These are phyloP conservation scores for Colletotrichum sidae DNA, from an alignment of 2,329 filamentous ascomycete genomes.

Conservation along the genomic window DNA sequence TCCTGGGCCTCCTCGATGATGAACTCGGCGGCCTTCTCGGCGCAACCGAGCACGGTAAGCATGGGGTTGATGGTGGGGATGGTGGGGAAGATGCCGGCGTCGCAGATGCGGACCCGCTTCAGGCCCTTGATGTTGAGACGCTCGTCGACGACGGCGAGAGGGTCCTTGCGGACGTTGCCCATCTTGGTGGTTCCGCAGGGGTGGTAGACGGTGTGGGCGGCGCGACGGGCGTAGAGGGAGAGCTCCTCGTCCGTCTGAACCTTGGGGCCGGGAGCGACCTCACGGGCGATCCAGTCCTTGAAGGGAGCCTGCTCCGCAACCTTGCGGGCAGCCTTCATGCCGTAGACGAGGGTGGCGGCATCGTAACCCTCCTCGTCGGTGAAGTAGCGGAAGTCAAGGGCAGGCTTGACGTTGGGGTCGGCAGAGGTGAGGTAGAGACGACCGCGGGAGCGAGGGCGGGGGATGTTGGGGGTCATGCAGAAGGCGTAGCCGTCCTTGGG, in stretches of 20 bases:
- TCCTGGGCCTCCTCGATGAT: conserved; percentile 73
- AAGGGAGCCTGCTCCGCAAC: conserved; percentile 82
- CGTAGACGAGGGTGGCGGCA: conserved; percentile 82
- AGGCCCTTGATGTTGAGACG: conserved; percentile 52
- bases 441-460: conserved; percentile 82
- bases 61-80: conserved; percentile 92
- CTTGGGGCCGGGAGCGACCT: conserved; percentile 81
- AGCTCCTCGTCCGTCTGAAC: conserved; percentile 83
- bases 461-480: conserved; percentile 95
- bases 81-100: conserved; percentile 82
- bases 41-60: conserved; percentile 87
- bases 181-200: conserved; percentile 46
- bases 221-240: conserved; percentile 82
- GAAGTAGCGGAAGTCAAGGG: conserved; percentile 90
- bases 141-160: conserved; percentile 70
- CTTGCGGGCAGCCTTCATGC: conserved; percentile 81
- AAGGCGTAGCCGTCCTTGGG: conserved; percentile 81
- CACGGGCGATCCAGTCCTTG: conserved; percentile 84
- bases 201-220: conserved; percentile 67
- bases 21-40: conserved; percentile 86
- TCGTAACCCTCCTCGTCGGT: conserved; percentile 89
- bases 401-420: conserved; percentile 82
- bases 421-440: conserved; percentile 81
- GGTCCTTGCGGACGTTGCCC: conserved; percentile 71
- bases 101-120: conserved; percentile 50